Evolutionary conservation across 495 filamentous ascomycete species (phyloP), one percentile per base, ranked within the genome.

Genomic region (Neurospora sublineolata): DNA sequence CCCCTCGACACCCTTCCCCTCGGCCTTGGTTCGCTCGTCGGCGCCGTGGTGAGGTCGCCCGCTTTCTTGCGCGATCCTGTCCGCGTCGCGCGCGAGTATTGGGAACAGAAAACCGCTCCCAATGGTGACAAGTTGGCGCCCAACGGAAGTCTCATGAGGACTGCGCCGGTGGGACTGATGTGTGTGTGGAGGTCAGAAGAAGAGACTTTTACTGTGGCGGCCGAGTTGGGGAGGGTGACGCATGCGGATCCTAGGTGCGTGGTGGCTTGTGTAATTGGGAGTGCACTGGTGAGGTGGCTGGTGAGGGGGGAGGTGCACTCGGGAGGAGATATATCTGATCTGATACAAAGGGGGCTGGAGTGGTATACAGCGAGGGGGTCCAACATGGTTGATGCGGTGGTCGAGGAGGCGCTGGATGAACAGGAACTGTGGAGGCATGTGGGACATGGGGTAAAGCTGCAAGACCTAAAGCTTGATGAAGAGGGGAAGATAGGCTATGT

Each of bases 131-230:
- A 14, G 58, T 74, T 74, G n/a, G 84, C 84, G 69, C 79, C 84
- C 3, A 86, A 86, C 71, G 84, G 84, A 14, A 83, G 81, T 36
- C 69, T 86, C 67, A 86, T 86, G 84, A 74, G 84, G 5, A 84
- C 82, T 27, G 81, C 84, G 68, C 79, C 80, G 23, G 68, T 86
- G 60, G 83, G 83, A 5, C 37, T 84, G 16, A 79, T 85, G 16
- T 78, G 81, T 37, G 8, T 84, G 20, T 77, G 71, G 16, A 37
- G 73, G 39, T 72, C 16, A 9, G 76, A 80, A 39, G 76, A 74
- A 10, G 81, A 80, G 74, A 73, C 78, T 9, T 85, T 82, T 72
- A 72, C 41, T 14, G 0, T 75, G 4, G 80, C 79, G 4, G 76
- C 75, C 52, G 38, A 52, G 10, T 70, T 84, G 27, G 76, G 77